Percentiles rank a stretch among this genome's conserved stretches.
These are phyloP conservation scores for Pichia sp. DNA, from an alignment of 1,139 yeast genomes.

Conservation along the genomic window DNA sequence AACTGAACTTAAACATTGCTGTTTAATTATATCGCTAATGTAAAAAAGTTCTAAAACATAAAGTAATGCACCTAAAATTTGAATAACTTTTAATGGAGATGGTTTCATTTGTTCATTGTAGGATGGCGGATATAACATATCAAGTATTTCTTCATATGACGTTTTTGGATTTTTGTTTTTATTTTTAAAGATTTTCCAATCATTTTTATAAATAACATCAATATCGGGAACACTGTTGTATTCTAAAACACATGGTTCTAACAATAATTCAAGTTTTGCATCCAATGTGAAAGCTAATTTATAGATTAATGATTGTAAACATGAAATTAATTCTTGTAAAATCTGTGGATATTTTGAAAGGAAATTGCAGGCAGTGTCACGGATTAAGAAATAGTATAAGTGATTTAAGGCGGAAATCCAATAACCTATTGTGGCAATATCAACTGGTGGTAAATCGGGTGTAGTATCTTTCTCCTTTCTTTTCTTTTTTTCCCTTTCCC, in stretches of 20 bases:
- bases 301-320: slow-evolving; percentile 55
- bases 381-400: slow-evolving; percentile 55
- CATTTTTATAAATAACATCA: slow-evolving; percentile 55
- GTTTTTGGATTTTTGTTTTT: slow-evolving; percentile 33
- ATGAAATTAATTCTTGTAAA: slow-evolving; percentile 53
- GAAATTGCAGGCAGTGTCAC: slow-evolving; percentile 42
- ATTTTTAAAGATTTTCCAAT: slow-evolving; percentile 68
- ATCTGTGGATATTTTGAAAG: slow-evolving; percentile 49
- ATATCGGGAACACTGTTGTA: slow-evolving; percentile 64
- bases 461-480: slow-evolving; percentile 19
- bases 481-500: slow-evolving; percentile 14
- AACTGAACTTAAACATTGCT: slow-evolving; percentile 73
- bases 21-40: slow-evolving; percentile 67
- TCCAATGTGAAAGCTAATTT: slow-evolving; percentile 62
- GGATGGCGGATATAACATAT: slow-evolving; percentile 69
- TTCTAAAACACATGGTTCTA: slow-evolving; percentile 59
- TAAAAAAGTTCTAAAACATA: slow-evolving; percentile 80
- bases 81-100: slow-evolving; percentile 79
- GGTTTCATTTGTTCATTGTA: slow-evolving; percentile 65
- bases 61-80: slow-evolving; percentile 80
- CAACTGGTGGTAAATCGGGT: slow-evolving; percentile 41
- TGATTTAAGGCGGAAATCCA: slow-evolving; percentile 69
- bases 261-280: slow-evolving; percentile 47
- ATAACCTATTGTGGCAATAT: slow-evolving; percentile 62
- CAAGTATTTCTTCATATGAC: slow-evolving; percentile 61